Evolutionary conservation across 176 grass and related monocot genomes (phyloP).

Genomic region (Elymus sibiricus): DNA sequence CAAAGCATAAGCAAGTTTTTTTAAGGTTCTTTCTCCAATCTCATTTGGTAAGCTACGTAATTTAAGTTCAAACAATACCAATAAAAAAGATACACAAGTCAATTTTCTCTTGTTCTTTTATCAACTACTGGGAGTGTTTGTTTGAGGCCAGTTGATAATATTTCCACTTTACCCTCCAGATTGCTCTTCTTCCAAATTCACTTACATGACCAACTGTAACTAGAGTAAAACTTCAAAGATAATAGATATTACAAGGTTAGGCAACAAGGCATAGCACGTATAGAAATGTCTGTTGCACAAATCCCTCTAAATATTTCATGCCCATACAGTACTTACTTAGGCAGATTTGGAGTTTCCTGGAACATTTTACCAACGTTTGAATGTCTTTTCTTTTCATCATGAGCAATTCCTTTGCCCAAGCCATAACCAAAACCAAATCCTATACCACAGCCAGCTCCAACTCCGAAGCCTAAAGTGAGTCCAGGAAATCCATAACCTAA

Average conservation of each 20-base stretch:
- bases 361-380: conserved; percentile 85
- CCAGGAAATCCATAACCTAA: conserved; percentile 82
- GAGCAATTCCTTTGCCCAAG: conserved; percentile 68
- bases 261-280: conserved; percentile 19
- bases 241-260: background rate
- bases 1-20: background rate
- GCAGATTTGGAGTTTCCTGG: conserved; percentile 42
- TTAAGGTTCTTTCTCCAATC: background rate
- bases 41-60: background rate
- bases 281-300: background rate
- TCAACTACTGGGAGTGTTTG: background rate
- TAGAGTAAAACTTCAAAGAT: background rate
- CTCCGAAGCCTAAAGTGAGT: conserved; percentile 68
- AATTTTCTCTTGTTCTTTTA: background rate
- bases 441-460: conserved; percentile 74
- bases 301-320: background rate
- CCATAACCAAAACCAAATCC: conserved; percentile 86
- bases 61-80: background rate
- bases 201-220: background rate
- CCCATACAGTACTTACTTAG: conserved; percentile 51
- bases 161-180: background rate
- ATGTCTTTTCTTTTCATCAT: conserved; percentile 50
- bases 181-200: background rate
- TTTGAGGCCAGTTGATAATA: background rate
- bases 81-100: background rate